Percentiles rank a stretch among this genome's conserved stretches.
phyloP scores from a whole-genome alignment of 2,329 filamentous ascomycete genomes.

The Stachybotrys elegans region DNA sequence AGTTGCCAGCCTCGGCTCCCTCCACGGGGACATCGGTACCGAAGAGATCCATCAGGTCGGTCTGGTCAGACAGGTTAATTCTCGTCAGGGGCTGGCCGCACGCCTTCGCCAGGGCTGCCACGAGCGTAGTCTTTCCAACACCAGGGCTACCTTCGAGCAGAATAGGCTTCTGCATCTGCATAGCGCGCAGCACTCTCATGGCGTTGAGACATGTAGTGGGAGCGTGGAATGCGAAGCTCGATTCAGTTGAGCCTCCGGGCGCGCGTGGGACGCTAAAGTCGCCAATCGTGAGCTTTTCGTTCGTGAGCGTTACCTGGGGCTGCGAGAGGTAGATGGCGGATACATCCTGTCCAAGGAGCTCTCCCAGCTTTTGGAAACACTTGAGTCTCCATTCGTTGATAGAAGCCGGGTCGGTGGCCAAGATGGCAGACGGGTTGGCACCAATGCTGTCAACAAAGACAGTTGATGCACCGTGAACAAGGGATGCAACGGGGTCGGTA shows the following conservation, averaged over 20 bases:
- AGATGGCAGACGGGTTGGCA: constrained; percentile 85
- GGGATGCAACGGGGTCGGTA: constrained; percentile 37
- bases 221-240: constrained; percentile 65
- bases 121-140: constrained; percentile 93
- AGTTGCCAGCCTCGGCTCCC: constrained; percentile 83
- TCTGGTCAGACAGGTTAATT: constrained; percentile 97
- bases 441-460: constrained; percentile 95
- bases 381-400: constrained; percentile 65
- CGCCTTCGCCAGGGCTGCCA: constrained; percentile 75
- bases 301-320: constrained; percentile 52
- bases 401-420: constrained; percentile 65
- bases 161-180: constrained; percentile 87
- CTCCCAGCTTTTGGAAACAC: constrained; percentile 69
- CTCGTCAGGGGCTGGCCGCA: constrained; percentile 80
- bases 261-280: constrained; percentile 61
- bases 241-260: constrained; percentile 32
- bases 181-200: constrained; percentile 82
- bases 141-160: constrained; percentile 95
- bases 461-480: constrained; percentile 84
- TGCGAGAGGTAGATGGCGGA: constrained; percentile 58
- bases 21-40: constrained; percentile 95
- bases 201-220: constrained; percentile 87
- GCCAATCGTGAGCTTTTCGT: constrained; percentile 58
- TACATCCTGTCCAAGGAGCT: constrained; percentile 61
- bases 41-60: constrained; percentile 94